Evolutionary conservation across 768 basidiomycete species (phyloP), one percentile per base, ranked within the genome.

Genomic region (Strobilomyces confusus): DNA sequence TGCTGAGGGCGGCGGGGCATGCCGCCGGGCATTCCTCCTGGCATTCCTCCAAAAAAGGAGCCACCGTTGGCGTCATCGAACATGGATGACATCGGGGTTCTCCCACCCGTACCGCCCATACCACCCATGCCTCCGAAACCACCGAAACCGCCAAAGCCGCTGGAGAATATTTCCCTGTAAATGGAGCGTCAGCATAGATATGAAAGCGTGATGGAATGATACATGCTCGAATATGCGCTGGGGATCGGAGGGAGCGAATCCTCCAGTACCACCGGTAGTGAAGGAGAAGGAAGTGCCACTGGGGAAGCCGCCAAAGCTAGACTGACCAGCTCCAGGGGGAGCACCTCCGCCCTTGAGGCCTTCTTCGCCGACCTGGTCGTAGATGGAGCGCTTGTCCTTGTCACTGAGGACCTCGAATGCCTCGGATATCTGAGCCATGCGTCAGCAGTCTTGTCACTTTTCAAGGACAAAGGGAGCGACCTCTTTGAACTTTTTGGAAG

Each of bases 391-490:
- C 64, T 92, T 93, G 66, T 92, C 77, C 69, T 83, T 82, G 71
- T 97, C 93, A 47, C 80, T 89, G 51, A 98, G 83, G 26, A 95
- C 94, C 67, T 98, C 95, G 63, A 95, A 98, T 0, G 93, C 95
- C 75, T 98, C 95, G 30, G 90, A 90, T 43, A 98, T 81, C 88
- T 95, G 46, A 17, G 17, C 47, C 26, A 42, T 9, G 14, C 2
- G 34, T 54, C 41, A 56, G 52, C 14, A 5, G 17, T n/a, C 17
- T 5, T 19, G 32, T 7, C 4, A 1, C 8, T 1, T 13, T 44
- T 30, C 5, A 9, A 2, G 20, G 9, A n/a, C 5, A 5, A 12
- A 23, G 29, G 1, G 14, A 63, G 76, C 25, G 38, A 86, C 93
- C 80, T 95, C 83, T 74, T 99, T 95, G 72, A 99, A 98, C 71